Percentiles rank a stretch among this genome's conserved stretches.
Conservation (phyloP, 768 basidiomycete species). For the Coprinopsis cinerea region DNA sequence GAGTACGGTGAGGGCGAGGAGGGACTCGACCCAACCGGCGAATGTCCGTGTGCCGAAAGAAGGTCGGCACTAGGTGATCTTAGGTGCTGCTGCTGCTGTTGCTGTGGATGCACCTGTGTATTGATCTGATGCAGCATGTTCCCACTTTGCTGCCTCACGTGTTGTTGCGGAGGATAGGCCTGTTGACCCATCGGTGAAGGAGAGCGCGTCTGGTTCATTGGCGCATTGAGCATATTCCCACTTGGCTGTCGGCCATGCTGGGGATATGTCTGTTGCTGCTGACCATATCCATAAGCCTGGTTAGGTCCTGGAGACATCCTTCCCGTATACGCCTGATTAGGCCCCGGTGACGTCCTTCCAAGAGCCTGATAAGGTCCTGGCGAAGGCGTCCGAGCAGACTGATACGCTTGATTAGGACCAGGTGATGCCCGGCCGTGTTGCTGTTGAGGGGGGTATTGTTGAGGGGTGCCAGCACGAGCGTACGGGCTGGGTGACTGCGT, state of each 20-base stretch:
- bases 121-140: constrained; percentile 15
- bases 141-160: constrained; percentile 15
- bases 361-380: constrained; percentile 6
- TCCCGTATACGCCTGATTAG: constrained; percentile 4
- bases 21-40: background rate
- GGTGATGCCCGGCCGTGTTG: constrained; percentile 1
- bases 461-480: too few species aligned
- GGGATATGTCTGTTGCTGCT: constrained; percentile 17
- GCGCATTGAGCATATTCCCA: constrained; percentile 7
- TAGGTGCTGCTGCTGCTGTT: constrained; percentile 15
- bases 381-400: background rate
- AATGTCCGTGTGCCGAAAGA: constrained; percentile 13
- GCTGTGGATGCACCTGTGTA: constrained; percentile 16
- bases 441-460: background rate
- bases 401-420: background rate
- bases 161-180: constrained; percentile 11
- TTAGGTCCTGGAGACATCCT: constrained; percentile 19
- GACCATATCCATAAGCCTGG: constrained; percentile 14
- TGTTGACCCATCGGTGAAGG: constrained; percentile 10
- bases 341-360: background rate
- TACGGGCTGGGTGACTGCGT: background rate
- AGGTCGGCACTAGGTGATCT: background rate
- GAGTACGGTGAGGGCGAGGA: background rate
- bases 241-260: constrained; percentile 9
- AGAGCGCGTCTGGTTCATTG: background rate